Base-by-base conservation (phyloP, 2,329 filamentous ascomycete species). In the Arthroderma sp. region DNA sequence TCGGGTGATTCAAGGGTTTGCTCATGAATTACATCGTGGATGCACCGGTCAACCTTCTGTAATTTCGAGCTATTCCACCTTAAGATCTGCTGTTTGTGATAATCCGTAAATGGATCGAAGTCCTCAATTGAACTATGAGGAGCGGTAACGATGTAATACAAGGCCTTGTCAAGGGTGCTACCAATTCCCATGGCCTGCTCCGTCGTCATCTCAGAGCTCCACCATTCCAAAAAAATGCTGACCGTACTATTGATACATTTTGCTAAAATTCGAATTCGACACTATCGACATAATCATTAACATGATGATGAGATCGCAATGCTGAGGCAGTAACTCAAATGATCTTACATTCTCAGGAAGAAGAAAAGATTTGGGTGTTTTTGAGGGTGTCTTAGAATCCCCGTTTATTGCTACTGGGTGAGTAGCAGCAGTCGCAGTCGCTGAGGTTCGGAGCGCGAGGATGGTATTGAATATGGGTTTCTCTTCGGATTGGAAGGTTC, bases 11-110 rank as follows among this genome's bases (percentile, higher is more conserved):
- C 1, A 62, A 70, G 3, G 58, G 65, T 29, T 53, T 59, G 54
- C 6, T 51, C 71, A 53, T 53, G 50, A 29, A 64, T 59, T 4
- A 58, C 8, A 55, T 64, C 42, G 62, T 67, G 39, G 60, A 61
- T 53, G 64, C 61, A 63, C 11, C 53, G 60, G 4, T 67, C 62
- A 1, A 66, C 61, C 1, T 55, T 57, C 32, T 61, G 53, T 2
- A 64, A 64, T 1, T 59, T 56, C 29, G 67, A 65, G 50, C 67
- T 67, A 42, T 73, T 74, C 61, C 75, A 76, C 4, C 68, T 65
- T 5, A 72, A 55, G 36, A 78, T 69, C 45, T 76, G 73, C 4
- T 70, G 64, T 49, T 71, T 70, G 50, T 80, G 75, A 6, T 69
- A 63, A 40, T 74, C 69, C 8, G 68, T 76, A 51, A 78, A 76